phyloP scores from a whole-genome alignment of 208 protist genomes.

The Naegleria lovaniensis region DNA sequence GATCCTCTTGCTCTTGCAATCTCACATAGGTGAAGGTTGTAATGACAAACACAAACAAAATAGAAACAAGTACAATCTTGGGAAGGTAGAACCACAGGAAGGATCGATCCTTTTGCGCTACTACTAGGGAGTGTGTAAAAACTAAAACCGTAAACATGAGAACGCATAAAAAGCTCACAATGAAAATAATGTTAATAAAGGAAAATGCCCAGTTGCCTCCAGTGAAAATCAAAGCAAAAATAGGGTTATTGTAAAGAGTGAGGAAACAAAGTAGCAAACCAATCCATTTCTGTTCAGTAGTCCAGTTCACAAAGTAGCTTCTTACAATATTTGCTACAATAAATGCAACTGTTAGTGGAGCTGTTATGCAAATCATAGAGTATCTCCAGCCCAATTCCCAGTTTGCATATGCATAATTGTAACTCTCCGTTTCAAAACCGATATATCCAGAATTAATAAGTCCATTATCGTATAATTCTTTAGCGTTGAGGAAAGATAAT shows the following conservation, averaged over 20 bases:
- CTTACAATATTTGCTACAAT: neutral
- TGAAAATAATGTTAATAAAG: neutral
- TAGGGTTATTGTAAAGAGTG: neutral
- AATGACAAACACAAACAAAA: neutral
- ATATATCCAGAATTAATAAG: neutral
- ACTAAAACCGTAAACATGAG: neutral
- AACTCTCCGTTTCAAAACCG: neutral
- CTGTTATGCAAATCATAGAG: neutral
- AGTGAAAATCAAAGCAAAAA: neutral
- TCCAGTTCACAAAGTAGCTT: neutral
- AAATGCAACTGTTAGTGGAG: neutral
- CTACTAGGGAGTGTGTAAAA: neutral
- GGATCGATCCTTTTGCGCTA: neutral
- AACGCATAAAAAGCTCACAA: neutral
- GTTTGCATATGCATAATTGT: neutral
- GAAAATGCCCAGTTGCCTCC: neutral
- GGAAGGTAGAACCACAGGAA: neutral
- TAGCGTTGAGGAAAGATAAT: neutral
- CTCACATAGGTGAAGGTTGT: neutral
- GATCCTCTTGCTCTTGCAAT: neutral
- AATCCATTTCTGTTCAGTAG: slow-evolving; percentile 1
- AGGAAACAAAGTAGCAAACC: neutral
- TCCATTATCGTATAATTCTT: neutral
- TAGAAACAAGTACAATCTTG: neutral
- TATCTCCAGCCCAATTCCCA: neutral